Conservation (phyloP, 306 rosid genomes). For the Styphnolobium japonicum region DNA sequence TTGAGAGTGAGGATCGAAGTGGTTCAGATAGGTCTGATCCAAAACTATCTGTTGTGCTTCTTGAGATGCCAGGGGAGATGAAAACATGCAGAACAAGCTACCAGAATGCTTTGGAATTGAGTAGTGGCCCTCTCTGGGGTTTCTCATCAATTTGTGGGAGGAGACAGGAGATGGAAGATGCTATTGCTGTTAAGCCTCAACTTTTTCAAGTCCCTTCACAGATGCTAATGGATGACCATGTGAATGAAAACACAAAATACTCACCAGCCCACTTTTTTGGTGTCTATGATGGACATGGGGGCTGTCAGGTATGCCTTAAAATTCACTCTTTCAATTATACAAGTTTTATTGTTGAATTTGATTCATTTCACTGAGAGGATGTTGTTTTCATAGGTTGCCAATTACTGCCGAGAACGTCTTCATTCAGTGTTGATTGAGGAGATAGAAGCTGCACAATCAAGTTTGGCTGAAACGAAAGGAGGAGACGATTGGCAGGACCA, state of each 20-base stretch:
- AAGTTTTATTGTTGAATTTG: background rate
- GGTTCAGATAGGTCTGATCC: constrained; percentile 47
- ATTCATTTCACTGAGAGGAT: constrained; percentile 2
- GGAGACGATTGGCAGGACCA: constrained; percentile 43
- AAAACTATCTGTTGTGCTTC: constrained; percentile 25
- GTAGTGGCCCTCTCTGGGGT: constrained; percentile 59
- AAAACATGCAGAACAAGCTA: constrained; percentile 34
- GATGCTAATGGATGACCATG: constrained; percentile 43
- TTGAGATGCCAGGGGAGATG: constrained; percentile 36
- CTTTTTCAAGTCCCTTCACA: constrained; percentile 48
- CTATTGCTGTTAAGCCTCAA: constrained; percentile 52
- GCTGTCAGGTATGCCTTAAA: constrained; percentile 56
- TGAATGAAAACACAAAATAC: constrained; percentile 16
- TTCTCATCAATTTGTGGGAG: constrained; percentile 61
- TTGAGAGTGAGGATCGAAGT: constrained; percentile 35
- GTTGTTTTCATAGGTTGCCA: constrained; percentile 61
- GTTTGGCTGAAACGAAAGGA: constrained; percentile 20
- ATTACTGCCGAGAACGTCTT: constrained; percentile 65
- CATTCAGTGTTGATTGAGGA: constrained; percentile 69
- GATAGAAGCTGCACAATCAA: constrained; percentile 41
- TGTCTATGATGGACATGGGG: constrained; percentile 89
- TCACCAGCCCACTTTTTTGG: constrained; percentile 64
- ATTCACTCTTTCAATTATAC: background rate
- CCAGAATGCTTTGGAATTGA: constrained; percentile 33
- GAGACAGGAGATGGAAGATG: constrained; percentile 89